Percentiles rank a stretch among this genome's conserved stretches.
These are phyloP conservation scores for Allium cepa DNA, from an alignment of 106 monocot genomes.

Conservation along the genomic window DNA sequence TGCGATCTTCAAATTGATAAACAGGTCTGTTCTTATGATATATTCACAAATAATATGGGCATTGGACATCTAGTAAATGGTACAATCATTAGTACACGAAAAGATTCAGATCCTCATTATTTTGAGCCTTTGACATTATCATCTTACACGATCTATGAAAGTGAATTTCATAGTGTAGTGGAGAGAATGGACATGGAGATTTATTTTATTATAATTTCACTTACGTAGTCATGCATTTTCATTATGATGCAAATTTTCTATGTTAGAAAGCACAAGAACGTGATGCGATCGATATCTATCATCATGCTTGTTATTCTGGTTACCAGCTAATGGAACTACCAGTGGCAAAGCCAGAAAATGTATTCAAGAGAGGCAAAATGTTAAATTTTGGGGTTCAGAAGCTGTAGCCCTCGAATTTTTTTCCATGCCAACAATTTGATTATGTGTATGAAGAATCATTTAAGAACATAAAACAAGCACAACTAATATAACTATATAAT, in stretches of 20 bases:
- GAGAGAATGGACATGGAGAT: slow-evolving; percentile 70
- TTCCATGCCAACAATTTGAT: too few relatives aligned
- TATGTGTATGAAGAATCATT: too few relatives aligned
- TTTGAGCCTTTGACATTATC: slow-evolving; percentile 41
- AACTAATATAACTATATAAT: too few relatives aligned
- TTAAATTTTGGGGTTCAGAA: too few relatives aligned
- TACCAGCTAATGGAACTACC: slow-evolving; percentile 35
- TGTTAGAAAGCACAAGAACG: slow-evolving; percentile 34
- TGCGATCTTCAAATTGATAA: slow-evolving; percentile 35
- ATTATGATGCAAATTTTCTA: slow-evolving; percentile 54
- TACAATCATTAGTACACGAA: slow-evolving; percentile 47
- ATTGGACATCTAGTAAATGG: slow-evolving; percentile 32
- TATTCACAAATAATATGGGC: not conserved
- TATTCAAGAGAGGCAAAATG: too few relatives aligned
- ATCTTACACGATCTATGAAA: slow-evolving; percentile 26
- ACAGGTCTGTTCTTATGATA: slow-evolving; percentile 29
- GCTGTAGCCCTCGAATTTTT: too few relatives aligned
- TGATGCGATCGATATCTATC: slow-evolving; percentile 53
- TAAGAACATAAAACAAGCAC: too few relatives aligned
- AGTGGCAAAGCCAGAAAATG: too few relatives aligned
- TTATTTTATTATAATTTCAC: slow-evolving; percentile 48
- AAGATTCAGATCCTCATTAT: slow-evolving; percentile 40
- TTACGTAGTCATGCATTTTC: slow-evolving; percentile 48
- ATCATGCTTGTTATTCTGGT: slow-evolving; percentile 57
- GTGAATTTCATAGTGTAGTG: slow-evolving; percentile 27